phyloP scores from a whole-genome alignment of 2,329 filamentous ascomycete species.

The Arthrobotrys sphaeroides region DNA sequence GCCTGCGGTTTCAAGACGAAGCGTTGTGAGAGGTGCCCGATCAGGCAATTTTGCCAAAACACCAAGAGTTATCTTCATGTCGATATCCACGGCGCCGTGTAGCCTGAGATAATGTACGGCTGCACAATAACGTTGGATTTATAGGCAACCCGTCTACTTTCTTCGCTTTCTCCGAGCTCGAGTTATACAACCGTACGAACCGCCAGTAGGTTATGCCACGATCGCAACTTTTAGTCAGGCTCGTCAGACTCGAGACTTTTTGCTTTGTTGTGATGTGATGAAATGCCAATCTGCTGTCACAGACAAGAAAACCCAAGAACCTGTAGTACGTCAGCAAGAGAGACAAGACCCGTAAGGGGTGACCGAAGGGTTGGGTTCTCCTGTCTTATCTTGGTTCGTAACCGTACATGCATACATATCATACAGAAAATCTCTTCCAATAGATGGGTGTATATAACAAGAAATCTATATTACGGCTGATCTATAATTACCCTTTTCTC shows the following conservation, averaged over 20 bases:
- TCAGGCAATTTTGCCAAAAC: slow-evolving; percentile 51
- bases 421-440: neutral
- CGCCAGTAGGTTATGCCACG: neutral
- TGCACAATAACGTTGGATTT: neutral
- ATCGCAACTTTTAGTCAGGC: neutral
- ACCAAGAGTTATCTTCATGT: slow-evolving; percentile 36
- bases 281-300: slow-evolving; percentile 12
- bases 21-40: slow-evolving; percentile 11
- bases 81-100: slow-evolving; percentile 4
- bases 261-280: slow-evolving; percentile 5
- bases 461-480: neutral
- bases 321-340: slow-evolving; percentile 22
- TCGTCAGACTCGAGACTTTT: slow-evolving; percentile 25
- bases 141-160: neutral
- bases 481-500: slow-evolving; percentile 19
- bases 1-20: slow-evolving; percentile 1
- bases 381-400: slow-evolving; percentile 12
- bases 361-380: neutral
- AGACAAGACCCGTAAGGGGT: slow-evolving; percentile 4
- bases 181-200: slow-evolving; percentile 20
- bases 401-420: neutral
- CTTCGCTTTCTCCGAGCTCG: slow-evolving; percentile 16
- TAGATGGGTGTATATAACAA: neutral
- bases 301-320: slow-evolving; percentile 11
- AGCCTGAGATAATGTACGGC: slow-evolving; percentile 7